A percentile compares a stretch with the other conserved stretches of the same genome.
Evolutionary conservation across 768 basidiomycete species (phyloP).

Genomic region (Artomyces pyxidatus): DNA sequence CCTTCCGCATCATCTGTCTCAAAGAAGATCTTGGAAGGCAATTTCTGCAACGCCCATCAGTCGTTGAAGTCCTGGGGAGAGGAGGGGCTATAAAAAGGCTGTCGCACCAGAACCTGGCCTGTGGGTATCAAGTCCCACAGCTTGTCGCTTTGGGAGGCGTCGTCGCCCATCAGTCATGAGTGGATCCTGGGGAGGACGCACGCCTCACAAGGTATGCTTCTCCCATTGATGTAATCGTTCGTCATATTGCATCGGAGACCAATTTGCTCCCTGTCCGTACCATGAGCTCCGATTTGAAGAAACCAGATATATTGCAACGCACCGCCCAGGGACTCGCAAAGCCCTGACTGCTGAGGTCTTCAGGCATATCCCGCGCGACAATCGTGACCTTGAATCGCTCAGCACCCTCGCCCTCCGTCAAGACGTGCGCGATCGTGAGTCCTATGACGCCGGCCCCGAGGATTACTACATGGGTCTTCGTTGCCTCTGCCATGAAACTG

Average conservation of each 20-base stretch:
- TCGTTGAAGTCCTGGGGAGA: not conserved
- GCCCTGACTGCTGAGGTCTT: conserved; percentile 32
- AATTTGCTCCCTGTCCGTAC: conserved; percentile 34
- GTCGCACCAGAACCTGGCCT: conserved; percentile 32
- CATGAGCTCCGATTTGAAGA: not conserved
- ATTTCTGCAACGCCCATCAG: conserved; percentile 21
- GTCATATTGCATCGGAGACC: conserved; percentile 33
- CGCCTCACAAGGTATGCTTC: conserved; percentile 32
- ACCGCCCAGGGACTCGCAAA: conserved; percentile 48
- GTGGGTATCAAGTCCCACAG: conserved; percentile 40
- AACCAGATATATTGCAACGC: conserved; percentile 13
- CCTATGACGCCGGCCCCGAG: conserved; percentile 39
- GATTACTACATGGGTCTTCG: conserved; percentile 23
- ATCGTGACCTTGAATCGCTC: conserved; percentile 23
- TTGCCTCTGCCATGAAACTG: not conserved
- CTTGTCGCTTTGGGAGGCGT: conserved; percentile 27
- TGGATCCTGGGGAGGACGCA: too few relatives aligned
- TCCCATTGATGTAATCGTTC: conserved; percentile 31
- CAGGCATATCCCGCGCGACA: conserved; percentile 32
- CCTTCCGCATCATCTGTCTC: conserved; percentile 15
- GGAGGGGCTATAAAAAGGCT: not conserved
- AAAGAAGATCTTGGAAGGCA: conserved; percentile 30
- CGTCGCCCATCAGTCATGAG: not conserved
- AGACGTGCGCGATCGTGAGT: conserved; percentile 31
- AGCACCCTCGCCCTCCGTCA: conserved; percentile 18